phyloP scores from a whole-genome alignment of 306 rosid genomes.

The Vigna trinervia region DNA sequence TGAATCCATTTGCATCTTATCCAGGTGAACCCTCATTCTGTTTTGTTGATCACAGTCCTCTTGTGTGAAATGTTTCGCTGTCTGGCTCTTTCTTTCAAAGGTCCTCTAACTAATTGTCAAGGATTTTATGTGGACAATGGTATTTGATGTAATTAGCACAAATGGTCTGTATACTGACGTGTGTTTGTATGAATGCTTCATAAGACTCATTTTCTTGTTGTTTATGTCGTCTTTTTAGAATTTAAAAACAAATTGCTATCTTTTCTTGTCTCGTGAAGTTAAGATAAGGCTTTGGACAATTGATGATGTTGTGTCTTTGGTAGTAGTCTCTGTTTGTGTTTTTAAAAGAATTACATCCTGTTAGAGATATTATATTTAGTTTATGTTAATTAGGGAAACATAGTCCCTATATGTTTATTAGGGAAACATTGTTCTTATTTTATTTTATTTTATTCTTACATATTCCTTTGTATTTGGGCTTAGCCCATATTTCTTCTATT shows the following conservation, averaged over 20 bases:
- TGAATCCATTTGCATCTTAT: constrained; percentile 3
- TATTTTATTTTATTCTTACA: too few species aligned
- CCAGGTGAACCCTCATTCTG: constrained; percentile 26
- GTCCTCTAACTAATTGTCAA: constrained; percentile 23
- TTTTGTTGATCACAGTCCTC: constrained; percentile 5
- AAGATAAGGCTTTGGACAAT: constrained; percentile 2
- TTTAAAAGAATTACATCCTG: not conserved
- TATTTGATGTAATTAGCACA: constrained; percentile 17
- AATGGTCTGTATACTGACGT: not conserved
- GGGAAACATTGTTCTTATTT: too few species aligned
- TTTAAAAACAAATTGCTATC: not conserved
- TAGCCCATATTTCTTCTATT: too few species aligned
- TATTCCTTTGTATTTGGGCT: too few species aligned
- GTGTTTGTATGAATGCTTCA: not conserved
- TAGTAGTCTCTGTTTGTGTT: not conserved
- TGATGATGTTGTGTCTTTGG: not conserved
- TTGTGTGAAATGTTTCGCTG: constrained; percentile 1
- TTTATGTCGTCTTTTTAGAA: constrained; percentile 23
- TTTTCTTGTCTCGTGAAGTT: constrained; percentile 3
- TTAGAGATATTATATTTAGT: too few species aligned
- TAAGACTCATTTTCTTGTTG: not conserved
- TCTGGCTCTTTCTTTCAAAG: not conserved
- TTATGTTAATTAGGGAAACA: too few species aligned
- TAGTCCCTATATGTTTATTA: too few species aligned
- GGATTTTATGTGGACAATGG: constrained; percentile 3